Evolutionary conservation across 2,329 filamentous ascomycete genomes (phyloP).

Genomic region (Sphaerulina vaccinii): DNA sequence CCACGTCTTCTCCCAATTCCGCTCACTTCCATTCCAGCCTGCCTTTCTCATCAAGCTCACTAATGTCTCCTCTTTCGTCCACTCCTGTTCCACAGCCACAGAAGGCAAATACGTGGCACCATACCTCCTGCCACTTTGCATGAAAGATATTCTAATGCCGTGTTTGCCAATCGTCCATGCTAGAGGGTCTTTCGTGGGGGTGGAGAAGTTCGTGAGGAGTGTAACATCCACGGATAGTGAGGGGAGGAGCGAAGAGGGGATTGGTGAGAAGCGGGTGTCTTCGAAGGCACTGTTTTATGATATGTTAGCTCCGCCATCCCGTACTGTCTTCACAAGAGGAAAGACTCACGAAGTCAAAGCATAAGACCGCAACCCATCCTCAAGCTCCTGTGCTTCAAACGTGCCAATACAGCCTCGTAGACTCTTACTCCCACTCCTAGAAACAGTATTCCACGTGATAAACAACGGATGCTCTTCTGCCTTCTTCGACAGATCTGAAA

Average conservation of each 20-base stretch:
- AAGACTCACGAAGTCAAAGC: constrained; percentile 68
- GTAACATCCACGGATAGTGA: constrained; percentile 72
- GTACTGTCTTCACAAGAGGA: constrained; percentile 2
- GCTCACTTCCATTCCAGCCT: constrained; percentile 70
- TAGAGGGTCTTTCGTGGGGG: constrained; percentile 61
- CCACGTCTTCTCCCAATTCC: constrained; percentile 59
- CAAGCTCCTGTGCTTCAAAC: constrained; percentile 75
- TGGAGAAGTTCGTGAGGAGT: constrained; percentile 64
- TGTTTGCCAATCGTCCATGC: constrained; percentile 88
- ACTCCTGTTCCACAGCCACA: constrained; percentile 87
- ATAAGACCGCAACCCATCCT: constrained; percentile 72
- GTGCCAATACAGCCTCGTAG: constrained; percentile 96
- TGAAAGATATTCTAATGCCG: constrained; percentile 82
- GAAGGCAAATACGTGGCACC: constrained; percentile 91
- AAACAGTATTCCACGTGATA: constrained; percentile 87
- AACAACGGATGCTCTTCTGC: constrained; percentile 67
- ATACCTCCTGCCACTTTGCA: constrained; percentile 68
- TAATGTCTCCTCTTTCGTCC: constrained; percentile 89
- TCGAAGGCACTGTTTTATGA: constrained; percentile 56
- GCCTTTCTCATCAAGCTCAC: constrained; percentile 91
- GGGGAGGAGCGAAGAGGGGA: constrained; percentile 65
- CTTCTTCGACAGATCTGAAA: constrained; percentile 45
- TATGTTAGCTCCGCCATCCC: not conserved
- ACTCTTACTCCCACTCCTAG: constrained; percentile 58
- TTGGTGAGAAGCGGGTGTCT: constrained; percentile 61